Conservation (phyloP, 2,329 filamentous ascomycete genomes). For the Colletotrichum scovillei region DNA sequence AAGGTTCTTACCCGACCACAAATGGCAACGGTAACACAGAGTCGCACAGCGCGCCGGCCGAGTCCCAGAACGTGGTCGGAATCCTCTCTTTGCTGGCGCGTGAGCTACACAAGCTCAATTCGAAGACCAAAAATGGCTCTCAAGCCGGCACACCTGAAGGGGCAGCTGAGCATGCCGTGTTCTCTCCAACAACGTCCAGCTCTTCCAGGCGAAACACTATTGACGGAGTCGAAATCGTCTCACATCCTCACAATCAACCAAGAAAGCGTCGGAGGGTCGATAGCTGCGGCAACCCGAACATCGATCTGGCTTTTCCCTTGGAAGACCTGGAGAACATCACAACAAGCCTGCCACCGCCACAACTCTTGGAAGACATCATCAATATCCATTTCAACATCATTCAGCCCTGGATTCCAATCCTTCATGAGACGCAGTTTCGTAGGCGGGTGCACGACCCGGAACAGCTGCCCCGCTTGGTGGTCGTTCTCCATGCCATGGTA, state of each 20-base stretch:
- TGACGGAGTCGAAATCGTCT: slow-evolving; percentile 14
- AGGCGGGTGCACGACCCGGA: slow-evolving; percentile 40
- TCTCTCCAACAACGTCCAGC: slow-evolving; percentile 25
- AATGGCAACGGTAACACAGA: background rate
- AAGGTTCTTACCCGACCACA: background rate
- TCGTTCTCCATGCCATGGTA: slow-evolving; percentile 51
- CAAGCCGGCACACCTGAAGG: slow-evolving; percentile 14
- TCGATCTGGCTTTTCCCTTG: slow-evolving; percentile 35
- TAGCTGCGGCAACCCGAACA: slow-evolving; percentile 40
- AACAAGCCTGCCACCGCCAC: slow-evolving; percentile 38
- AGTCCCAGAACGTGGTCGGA: slow-evolving; percentile 35
- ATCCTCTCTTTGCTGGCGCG: slow-evolving; percentile 37
- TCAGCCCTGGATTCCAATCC: slow-evolving; percentile 54
- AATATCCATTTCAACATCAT: slow-evolving; percentile 49
- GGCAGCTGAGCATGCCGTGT: background rate
- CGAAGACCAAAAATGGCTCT: background rate
- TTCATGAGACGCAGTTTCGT: slow-evolving; percentile 46
- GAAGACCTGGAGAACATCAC: slow-evolving; percentile 42
- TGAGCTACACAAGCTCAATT: slow-evolving; percentile 38
- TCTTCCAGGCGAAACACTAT: slow-evolving; percentile 12
- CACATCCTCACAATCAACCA: slow-evolving; percentile 26
- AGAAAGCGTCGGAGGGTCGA: slow-evolving; percentile 39
- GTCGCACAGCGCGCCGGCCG: background rate
- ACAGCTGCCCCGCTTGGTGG: slow-evolving; percentile 42
- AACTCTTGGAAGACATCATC: slow-evolving; percentile 37